Percentiles rank a stretch among this genome's conserved stretches.
These are phyloP conservation scores for Penicillium goetzii DNA, from an alignment of 495 filamentous ascomycete genomes.

Conservation along the genomic window DNA sequence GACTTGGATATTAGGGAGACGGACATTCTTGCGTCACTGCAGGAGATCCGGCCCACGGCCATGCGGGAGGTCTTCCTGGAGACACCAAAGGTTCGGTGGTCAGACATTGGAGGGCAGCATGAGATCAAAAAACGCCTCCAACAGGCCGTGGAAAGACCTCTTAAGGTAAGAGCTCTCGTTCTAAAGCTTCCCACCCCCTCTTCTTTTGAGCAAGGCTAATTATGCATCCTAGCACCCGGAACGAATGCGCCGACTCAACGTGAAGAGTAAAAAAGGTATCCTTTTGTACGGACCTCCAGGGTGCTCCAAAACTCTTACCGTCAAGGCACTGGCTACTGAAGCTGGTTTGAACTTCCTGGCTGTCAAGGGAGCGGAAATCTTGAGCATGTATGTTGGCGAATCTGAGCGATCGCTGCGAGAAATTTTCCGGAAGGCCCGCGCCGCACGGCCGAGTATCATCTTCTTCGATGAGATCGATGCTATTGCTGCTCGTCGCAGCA, in stretches of 20 bases:
- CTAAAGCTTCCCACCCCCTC: neutral
- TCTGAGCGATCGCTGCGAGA: slow-evolving; percentile 88
- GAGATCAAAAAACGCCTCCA: slow-evolving; percentile 73
- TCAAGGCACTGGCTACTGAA: slow-evolving; percentile 91
- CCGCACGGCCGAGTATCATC: slow-evolving; percentile 88
- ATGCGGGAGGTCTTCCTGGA: slow-evolving; percentile 92
- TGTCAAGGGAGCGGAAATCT: slow-evolving; percentile 92
- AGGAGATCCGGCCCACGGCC: slow-evolving; percentile 71
- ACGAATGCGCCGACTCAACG: slow-evolving; percentile 59
- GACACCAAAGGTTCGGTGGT: slow-evolving; percentile 83
- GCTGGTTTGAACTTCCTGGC: slow-evolving; percentile 92
- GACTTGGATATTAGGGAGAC: slow-evolving; percentile 41
- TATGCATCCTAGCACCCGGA: slow-evolving; percentile 56
- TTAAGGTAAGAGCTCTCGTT: slow-evolving; percentile 50
- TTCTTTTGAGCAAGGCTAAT: slow-evolving; percentile 12
- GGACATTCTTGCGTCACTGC: slow-evolving; percentile 60
- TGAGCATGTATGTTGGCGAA: slow-evolving; percentile 98
- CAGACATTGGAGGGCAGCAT: slow-evolving; percentile 87
- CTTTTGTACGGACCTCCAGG: slow-evolving; percentile 93
- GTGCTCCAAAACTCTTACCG: slow-evolving; percentile 93
- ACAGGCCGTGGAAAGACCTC: slow-evolving; percentile 65
- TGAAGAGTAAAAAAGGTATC: slow-evolving; percentile 77
- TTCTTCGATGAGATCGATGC: slow-evolving; percentile 99
- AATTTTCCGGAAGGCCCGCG: slow-evolving; percentile 83
- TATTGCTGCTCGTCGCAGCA: slow-evolving; percentile 74